phyloP scores from a whole-genome alignment of 2,329 filamentous ascomycete genomes.

The Aspergillus viridinutans region DNA sequence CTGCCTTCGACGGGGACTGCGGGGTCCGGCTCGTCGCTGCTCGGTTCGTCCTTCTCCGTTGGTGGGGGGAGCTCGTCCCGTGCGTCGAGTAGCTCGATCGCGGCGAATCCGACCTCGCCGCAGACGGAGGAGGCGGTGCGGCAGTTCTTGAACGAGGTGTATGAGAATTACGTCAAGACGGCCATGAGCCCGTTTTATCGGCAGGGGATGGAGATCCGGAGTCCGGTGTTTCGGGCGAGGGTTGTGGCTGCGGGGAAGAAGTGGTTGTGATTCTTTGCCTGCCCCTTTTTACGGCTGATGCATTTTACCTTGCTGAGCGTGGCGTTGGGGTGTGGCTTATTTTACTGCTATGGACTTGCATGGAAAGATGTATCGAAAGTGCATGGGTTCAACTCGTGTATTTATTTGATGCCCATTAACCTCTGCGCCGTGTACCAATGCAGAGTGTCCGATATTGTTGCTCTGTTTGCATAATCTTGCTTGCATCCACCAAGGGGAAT shows the following conservation, averaged over 20 bases:
- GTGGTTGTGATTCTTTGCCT: conserved; percentile 59
- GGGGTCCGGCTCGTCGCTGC: conserved; percentile 16
- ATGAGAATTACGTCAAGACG: conserved; percentile 95
- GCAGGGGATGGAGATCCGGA: conserved; percentile 77
- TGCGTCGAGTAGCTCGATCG: conserved; percentile 64
- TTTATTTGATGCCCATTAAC: not conserved
- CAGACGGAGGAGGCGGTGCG: conserved; percentile 94
- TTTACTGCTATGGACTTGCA: not conserved
- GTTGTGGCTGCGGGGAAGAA: conserved; percentile 89
- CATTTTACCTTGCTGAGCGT: conserved; percentile 10
- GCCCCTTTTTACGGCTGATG: conserved; percentile 3
- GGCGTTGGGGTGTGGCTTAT: conserved; percentile 13
- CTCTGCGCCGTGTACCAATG: not conserved
- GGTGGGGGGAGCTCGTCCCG: conserved; percentile 24
- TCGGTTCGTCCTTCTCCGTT: conserved; percentile 22
- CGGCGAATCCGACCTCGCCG: conserved; percentile 78
- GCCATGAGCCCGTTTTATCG: conserved; percentile 96
- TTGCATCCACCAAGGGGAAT: not conserved
- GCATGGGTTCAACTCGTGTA: not conserved
- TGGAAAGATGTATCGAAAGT: not conserved
- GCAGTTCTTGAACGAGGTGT: conserved; percentile 91
- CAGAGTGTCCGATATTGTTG: not conserved
- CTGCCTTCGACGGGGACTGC: conserved; percentile 37
- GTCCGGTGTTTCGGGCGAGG: conserved; percentile 76
- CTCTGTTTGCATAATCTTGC: not conserved